Evolutionary conservation across 768 basidiomycete species (phyloP), one percentile per base, ranked within the genome.

Genomic region (Mycena leptocephala): DNA sequence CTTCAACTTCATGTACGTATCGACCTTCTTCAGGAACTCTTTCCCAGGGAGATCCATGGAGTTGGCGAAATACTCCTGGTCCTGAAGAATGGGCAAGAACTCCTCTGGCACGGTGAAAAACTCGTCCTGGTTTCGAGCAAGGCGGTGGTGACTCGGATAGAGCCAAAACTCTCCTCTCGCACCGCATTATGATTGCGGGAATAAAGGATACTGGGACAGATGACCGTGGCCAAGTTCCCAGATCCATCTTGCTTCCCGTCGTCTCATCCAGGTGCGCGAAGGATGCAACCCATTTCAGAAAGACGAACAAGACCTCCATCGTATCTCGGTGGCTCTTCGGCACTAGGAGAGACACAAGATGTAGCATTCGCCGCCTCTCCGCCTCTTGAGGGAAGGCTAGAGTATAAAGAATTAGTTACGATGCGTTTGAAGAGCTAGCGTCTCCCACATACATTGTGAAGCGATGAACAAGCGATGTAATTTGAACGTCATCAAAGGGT

Each of bases 251-350:
- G 86, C 96, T 97, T 51, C 97, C 97, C 0, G 98, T 99, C 82
- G 96, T 96, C 79, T 97, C 96, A 81, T 99, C 97, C 88, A 97
- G 93, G 85, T 99, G 98, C 62, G 98, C 97, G 84, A 99, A 99
- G 2, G 97, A 98, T 13, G 98, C 98, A 14, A 99, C 98, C 98
- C 98, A 99, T 86, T 99, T 98, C 79, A 99, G 90, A 88, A 99
- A 99, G 35, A 98, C 97, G 82, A 98, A 99, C 64, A 99, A 88
- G 64, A 98, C 96, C 85, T 99, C 98, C 92, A 98, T 93, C 24
- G 98, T 99, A 85, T 99, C 98, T 77, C 98, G 94, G 84, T 99
- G 96, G 76, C 92, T 92, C 86, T 96, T 97, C 39, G 98, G 98
- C 81, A 99, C 87, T 10, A 99, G 88, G 71, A 97, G 87, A 51